phyloP scores from a whole-genome alignment of 352 stramenopile species.

The Globisporangium iwayamae region DNA sequence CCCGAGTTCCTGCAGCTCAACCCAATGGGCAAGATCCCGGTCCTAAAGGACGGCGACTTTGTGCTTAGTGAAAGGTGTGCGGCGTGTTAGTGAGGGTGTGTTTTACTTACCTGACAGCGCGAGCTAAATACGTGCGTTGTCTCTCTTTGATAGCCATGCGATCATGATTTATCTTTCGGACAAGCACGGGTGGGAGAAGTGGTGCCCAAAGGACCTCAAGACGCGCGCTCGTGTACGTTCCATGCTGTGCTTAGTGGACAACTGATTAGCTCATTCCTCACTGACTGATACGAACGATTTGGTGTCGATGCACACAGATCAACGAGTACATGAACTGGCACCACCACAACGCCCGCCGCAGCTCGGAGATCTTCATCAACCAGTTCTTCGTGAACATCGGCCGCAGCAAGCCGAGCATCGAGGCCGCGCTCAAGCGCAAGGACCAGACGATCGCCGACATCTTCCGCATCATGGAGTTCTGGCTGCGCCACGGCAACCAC shows the following conservation, averaged over 20 bases:
- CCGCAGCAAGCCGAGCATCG: slow-evolving; percentile 35
- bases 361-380: slow-evolving; percentile 63
- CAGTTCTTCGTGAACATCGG: slow-evolving; percentile 58
- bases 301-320: slow-evolving; percentile 38
- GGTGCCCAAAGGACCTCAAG: slow-evolving; percentile 58
- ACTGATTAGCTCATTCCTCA: neutral
- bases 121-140: neutral
- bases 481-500: slow-evolving; percentile 52
- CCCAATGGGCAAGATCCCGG: slow-evolving; percentile 64
- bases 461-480: slow-evolving; percentile 67
- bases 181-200: slow-evolving; percentile 62
- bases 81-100: neutral
- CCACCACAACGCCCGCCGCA: slow-evolving; percentile 62
- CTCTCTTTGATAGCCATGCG: slow-evolving; percentile 39
- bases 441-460: slow-evolving; percentile 51
- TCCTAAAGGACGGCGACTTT: slow-evolving; percentile 66
- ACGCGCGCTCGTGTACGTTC: slow-evolving; percentile 51
- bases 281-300: neutral
- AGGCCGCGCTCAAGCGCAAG: slow-evolving; percentile 48
- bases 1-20: slow-evolving; percentile 51
- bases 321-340: slow-evolving; percentile 82
- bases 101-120: neutral
- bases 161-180: slow-evolving; percentile 74
- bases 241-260: neutral
- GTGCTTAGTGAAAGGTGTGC: slow-evolving; percentile 57